phyloP scores from a whole-genome alignment of 352 stramenopile genomes.

The Globisporangium acanthophoron region DNA sequence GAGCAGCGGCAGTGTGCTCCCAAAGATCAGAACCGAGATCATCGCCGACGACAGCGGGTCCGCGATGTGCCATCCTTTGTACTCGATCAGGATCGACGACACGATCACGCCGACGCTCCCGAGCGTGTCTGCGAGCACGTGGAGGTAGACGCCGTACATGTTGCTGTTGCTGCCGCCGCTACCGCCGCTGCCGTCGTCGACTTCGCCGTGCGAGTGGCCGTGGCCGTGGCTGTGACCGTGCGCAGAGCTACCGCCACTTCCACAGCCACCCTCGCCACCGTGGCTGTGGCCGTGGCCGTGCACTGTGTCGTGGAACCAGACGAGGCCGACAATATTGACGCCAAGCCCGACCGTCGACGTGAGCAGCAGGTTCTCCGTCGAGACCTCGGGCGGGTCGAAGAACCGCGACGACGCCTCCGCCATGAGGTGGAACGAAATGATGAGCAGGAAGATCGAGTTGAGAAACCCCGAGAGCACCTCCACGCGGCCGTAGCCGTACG shows the following conservation, averaged over 20 bases:
- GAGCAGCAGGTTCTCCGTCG: conserved; percentile 80
- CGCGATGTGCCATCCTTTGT: conserved; percentile 78
- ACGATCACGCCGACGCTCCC: conserved; percentile 88
- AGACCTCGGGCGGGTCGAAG: conserved; percentile 66
- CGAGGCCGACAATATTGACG: conserved; percentile 85
- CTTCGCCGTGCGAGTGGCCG: conserved; percentile 11
- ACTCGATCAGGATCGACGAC: conserved; percentile 81
- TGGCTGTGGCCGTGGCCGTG: conserved; percentile 72
- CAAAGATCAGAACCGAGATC: conserved; percentile 81
- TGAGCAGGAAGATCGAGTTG: conserved; percentile 78
- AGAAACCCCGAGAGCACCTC: conserved; percentile 86
- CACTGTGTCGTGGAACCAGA: conserved; percentile 89
- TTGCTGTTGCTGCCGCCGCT: conserved; percentile 58
- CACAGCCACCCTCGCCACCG: conserved; percentile 20
- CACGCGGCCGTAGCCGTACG: conserved; percentile 83
- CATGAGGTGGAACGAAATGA: conserved; percentile 84
- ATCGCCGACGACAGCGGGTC: conserved; percentile 80
- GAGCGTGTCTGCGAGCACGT: conserved; percentile 86
- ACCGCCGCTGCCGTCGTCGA: neutral
- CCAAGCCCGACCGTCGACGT: conserved; percentile 76
- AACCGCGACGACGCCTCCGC: conserved; percentile 71
- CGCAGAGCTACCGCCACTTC: conserved; percentile 23
- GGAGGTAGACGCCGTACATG: conserved; percentile 89
- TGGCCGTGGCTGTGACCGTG: conserved; percentile 64
- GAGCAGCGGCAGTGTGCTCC: conserved; percentile 72